Percentiles rank a stretch among this genome's conserved stretches.
phyloP scores from a whole-genome alignment of 306 rosid species.

The Citrullus mucosospermus region DNA sequence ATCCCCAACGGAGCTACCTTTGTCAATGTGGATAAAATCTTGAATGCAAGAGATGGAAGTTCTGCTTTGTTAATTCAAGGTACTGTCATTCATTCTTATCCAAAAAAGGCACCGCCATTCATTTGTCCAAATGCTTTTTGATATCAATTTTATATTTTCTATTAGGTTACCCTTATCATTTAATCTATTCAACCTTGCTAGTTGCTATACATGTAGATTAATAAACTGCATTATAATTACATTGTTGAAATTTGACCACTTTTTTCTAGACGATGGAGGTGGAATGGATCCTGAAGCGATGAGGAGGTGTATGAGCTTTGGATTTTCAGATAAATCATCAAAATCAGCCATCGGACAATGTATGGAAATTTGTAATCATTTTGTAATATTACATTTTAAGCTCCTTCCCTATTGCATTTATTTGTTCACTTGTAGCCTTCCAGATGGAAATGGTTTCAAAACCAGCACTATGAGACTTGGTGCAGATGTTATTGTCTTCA shows the following conservation, averaged over 20 bases:
- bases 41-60: conserved; percentile 73
- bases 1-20: conserved; percentile 89
- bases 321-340: conserved; percentile 73
- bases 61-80: conserved; percentile 87
- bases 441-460: conserved; percentile 99
- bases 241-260: conserved; percentile 13
- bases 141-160: conserved; percentile 1
- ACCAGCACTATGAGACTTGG: conserved; percentile 98
- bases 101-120: conserved; percentile 35
- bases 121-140: conserved; percentile 6
- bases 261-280: conserved; percentile 64
- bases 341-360: conserved; percentile 73
- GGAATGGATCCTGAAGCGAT: conserved; percentile 85
- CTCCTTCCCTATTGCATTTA: conserved; percentile 11
- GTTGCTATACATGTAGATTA: not conserved
- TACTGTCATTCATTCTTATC: conserved; percentile 14
- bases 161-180: not conserved
- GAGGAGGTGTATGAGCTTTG: conserved; percentile 93
- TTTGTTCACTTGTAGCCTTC: conserved; percentile 28
- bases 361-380: conserved; percentile 31
- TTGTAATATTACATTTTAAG: conserved; percentile 6
- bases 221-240: not conserved
- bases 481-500: conserved; percentile 81
- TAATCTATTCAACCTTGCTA: not conserved
- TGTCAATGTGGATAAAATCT: conserved; percentile 69